Conservation (phyloP, 192 early-diverging fungal genomes). For the Linnemannia exigua region DNA sequence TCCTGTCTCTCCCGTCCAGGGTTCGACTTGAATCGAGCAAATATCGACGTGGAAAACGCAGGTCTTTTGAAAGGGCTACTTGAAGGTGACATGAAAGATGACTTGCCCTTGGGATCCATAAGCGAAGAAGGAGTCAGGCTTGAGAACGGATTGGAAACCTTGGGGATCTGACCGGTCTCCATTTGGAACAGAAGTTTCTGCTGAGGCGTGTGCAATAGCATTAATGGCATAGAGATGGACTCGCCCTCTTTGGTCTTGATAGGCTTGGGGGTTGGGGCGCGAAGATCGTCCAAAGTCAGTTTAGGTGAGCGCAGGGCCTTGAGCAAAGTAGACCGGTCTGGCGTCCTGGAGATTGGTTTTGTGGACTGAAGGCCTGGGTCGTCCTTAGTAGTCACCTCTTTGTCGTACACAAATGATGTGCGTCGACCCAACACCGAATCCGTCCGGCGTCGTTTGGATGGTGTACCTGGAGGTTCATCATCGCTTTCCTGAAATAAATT, state of each 20-base stretch:
- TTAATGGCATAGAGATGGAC: slow-evolving; percentile 29
- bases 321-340: not conserved
- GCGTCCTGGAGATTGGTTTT: not conserved
- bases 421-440: not conserved
- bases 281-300: slow-evolving; percentile 43
- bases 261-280: slow-evolving; percentile 46
- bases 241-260: not conserved
- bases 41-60: slow-evolving; percentile 37
- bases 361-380: not conserved
- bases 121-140: slow-evolving; percentile 15
- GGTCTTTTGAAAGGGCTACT: not conserved
- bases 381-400: slow-evolving; percentile 6
- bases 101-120: not conserved
- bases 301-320: slow-evolving; percentile 17
- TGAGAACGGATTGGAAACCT: not conserved
- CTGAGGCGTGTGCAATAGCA: slow-evolving; percentile 50
- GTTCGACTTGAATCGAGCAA: slow-evolving; percentile 35
- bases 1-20: not conserved
- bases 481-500: slow-evolving; percentile 24
- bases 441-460: slow-evolving; percentile 32
- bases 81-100: not conserved
- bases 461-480: slow-evolving; percentile 21
- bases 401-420: slow-evolving; percentile 9
- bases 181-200: slow-evolving; percentile 32
- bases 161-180: not conserved